Percentiles rank a stretch among this genome's conserved stretches.
Evolutionary conservation across 2,329 filamentous ascomycete genomes (phyloP).

Genomic region (Sporothrix phasma): DNA sequence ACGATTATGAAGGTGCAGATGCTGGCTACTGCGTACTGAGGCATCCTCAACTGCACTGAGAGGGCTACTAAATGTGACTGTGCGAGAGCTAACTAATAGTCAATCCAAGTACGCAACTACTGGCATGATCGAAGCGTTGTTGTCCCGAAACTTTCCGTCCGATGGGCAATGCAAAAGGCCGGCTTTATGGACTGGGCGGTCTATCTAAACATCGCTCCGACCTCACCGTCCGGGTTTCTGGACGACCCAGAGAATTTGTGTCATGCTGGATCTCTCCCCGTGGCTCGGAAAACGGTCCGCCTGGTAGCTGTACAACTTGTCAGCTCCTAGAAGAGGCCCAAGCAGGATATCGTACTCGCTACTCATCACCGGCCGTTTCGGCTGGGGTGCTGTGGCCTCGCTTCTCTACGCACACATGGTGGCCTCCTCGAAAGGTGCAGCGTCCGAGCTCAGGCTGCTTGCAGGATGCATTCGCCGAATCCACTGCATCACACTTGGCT

Average conservation of each 20-base stretch:
- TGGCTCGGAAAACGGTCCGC: slow-evolving; percentile 63
- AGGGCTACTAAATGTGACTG: background rate
- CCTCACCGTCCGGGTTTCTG: slow-evolving; percentile 58
- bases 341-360: slow-evolving; percentile 56
- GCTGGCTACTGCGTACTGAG: slow-evolving; percentile 41
- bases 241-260: slow-evolving; percentile 70
- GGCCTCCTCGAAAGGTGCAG: slow-evolving; percentile 39
- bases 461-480: slow-evolving; percentile 65
- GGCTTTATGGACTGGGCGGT: slow-evolving; percentile 81
- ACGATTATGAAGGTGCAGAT: slow-evolving; percentile 44
- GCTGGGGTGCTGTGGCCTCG: slow-evolving; percentile 72
- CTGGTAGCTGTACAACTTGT: slow-evolving; percentile 63
- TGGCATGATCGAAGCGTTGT: slow-evolving; percentile 27
- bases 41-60: slow-evolving; percentile 3
- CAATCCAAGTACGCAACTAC: slow-evolving; percentile 29
- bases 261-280: slow-evolving; percentile 69
- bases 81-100: background rate
- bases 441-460: slow-evolving; percentile 60
- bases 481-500: slow-evolving; percentile 80
- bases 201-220: slow-evolving; percentile 62
- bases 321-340: slow-evolving; percentile 60
- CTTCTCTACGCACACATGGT: slow-evolving; percentile 79
- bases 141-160: slow-evolving; percentile 50
- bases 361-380: slow-evolving; percentile 77
- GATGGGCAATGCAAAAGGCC: slow-evolving; percentile 66